phyloP scores from a whole-genome alignment of 164 flowering plant genomes.

The Dillenia suffruticosa region DNA sequence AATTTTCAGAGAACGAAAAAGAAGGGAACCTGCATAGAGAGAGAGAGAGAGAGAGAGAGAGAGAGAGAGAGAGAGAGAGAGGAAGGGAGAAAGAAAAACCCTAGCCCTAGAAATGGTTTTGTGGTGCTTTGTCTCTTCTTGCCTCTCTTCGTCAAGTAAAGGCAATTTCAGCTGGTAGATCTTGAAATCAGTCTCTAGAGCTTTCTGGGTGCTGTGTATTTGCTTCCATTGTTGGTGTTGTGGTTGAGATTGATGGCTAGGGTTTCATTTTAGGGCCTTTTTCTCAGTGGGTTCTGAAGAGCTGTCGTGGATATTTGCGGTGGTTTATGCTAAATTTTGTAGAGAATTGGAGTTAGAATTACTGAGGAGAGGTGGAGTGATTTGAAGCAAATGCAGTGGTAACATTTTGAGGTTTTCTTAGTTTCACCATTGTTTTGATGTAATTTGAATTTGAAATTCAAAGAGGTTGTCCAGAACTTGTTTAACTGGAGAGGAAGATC shows the following conservation, averaged over 20 bases:
- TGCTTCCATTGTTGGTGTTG: background rate
- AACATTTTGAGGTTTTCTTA: too few relatives aligned
- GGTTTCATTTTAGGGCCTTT: too few relatives aligned
- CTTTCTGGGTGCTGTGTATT: background rate
- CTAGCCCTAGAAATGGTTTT: slow-evolving; percentile 12
- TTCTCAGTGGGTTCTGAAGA: too few relatives aligned
- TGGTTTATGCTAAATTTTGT: too few relatives aligned
- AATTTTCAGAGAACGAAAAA: background rate
- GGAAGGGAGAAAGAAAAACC: slow-evolving; percentile 9
- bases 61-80: background rate
- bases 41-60: background rate
- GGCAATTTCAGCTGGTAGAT: background rate
- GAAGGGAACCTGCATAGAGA: background rate
- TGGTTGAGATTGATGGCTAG: background rate
- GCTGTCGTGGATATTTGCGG: too few relatives aligned
- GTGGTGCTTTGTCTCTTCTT: background rate
- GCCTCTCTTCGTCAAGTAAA: background rate
- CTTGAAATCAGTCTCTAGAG: background rate
- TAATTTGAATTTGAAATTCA: too few relatives aligned
- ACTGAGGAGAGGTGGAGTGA: too few relatives aligned
- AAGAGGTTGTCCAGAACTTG: too few relatives aligned
- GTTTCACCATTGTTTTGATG: too few relatives aligned
- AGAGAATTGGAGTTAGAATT: too few relatives aligned
- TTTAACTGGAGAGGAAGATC: too few relatives aligned
- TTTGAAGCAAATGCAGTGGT: too few relatives aligned